phyloP scores from a whole-genome alignment of 768 basidiomycete genomes.

The Boletus barrowsii region DNA sequence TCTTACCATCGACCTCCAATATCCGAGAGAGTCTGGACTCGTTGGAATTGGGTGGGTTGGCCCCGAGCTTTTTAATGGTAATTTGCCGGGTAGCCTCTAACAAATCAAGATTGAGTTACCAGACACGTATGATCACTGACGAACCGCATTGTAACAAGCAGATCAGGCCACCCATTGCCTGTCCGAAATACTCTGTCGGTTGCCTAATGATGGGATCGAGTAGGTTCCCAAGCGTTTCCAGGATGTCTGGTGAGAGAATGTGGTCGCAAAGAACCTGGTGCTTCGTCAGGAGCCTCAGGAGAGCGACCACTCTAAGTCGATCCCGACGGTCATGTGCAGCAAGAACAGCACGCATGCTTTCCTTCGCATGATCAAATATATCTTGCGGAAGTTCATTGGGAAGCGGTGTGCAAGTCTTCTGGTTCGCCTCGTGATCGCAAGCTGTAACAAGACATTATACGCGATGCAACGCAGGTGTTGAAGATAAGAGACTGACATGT shows the following conservation, averaged over 20 bases:
- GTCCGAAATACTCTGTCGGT: conserved; percentile 7
- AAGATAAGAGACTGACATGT: conserved; percentile 9
- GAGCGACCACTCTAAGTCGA: conserved; percentile 18
- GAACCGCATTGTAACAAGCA: conserved; percentile 19
- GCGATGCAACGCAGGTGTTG: neutral
- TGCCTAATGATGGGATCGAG: conserved; percentile 10
- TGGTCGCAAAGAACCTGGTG: conserved; percentile 10
- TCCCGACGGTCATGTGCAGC: conserved; percentile 15
- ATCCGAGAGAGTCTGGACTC: conserved; percentile 13
- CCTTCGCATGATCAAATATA: conserved; percentile 13
- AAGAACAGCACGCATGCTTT: conserved; percentile 10
- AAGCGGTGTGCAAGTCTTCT: neutral
- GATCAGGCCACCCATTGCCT: conserved; percentile 22
- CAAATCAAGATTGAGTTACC: neutral
- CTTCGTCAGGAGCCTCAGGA: conserved; percentile 18
- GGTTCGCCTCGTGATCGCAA: neutral
- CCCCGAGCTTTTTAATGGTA: conserved; percentile 7
- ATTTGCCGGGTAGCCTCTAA: conserved; percentile 9
- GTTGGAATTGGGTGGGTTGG: neutral
- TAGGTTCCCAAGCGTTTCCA: conserved; percentile 10
- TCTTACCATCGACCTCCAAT: conserved; percentile 14
- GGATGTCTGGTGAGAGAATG: conserved; percentile 14
- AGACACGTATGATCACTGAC: neutral
- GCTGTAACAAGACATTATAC: neutral
- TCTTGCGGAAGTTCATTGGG: neutral